These are phyloP conservation scores for Zoysia pacifica DNA, from an alignment of 176 grass and related monocot species.

Conservation along the genomic window DNA sequence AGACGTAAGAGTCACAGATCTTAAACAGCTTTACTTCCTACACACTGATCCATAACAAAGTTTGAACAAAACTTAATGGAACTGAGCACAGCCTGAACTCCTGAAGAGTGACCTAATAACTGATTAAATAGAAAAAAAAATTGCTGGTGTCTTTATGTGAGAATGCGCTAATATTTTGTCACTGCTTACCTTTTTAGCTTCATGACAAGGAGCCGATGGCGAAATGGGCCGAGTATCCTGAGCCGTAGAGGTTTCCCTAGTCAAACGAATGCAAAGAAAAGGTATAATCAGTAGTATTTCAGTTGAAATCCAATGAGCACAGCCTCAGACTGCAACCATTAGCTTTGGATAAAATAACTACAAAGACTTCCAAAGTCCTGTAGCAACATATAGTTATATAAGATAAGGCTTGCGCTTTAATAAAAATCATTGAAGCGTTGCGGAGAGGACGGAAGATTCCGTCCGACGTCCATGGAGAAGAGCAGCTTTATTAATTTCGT, in stretches of 20 bases:
- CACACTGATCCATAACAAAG: background rate
- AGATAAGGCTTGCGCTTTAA: no score
- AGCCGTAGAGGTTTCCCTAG: background rate
- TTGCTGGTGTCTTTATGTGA: background rate
- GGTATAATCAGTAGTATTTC: background rate
- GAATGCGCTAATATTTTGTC: background rate
- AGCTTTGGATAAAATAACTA: no score
- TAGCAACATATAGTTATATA: no score
- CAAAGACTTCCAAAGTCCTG: no score
- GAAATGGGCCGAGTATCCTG: conserved; percentile 29
- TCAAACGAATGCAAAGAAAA: background rate
- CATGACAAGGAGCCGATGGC: conserved; percentile 35
- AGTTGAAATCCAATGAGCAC: background rate
- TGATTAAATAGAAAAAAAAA: background rate
- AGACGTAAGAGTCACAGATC: background rate
- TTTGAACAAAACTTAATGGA: background rate
- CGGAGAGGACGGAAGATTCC: no score
- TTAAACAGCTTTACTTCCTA: background rate
- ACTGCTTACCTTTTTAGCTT: conserved; percentile 43
- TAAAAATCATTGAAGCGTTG: no score
- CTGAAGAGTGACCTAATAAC: background rate
- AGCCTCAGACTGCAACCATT: background rate
- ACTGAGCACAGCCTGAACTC: background rate
- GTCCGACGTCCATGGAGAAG: no score
- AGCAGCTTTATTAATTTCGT: no score